phyloP scores from a whole-genome alignment of 768 basidiomycete genomes.

The Thelephora ganbajun region DNA sequence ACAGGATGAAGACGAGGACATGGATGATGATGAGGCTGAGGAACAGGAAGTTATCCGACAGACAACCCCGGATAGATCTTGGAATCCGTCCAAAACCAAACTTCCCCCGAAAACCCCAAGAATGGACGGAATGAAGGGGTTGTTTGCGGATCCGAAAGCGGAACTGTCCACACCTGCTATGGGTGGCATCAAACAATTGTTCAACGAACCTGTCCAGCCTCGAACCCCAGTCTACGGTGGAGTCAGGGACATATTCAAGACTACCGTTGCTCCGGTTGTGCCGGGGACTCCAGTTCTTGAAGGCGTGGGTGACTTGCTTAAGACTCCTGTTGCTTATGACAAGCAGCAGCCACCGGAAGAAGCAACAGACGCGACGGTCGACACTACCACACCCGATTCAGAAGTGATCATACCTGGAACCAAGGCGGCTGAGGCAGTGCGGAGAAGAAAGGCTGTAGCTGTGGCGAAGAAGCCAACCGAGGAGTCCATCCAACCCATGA shows the following conservation, averaged over 20 bases:
- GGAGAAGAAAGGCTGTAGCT: no score
- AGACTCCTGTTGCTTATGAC: slow-evolving; percentile 15
- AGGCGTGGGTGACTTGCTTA: slow-evolving; percentile 18
- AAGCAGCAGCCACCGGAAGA: slow-evolving; percentile 3
- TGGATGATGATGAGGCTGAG: slow-evolving; percentile 11
- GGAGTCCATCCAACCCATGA: no score
- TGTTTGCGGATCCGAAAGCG: slow-evolving; percentile 14
- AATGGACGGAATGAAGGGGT: slow-evolving; percentile 17
- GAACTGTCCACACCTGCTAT: slow-evolving; percentile 12
- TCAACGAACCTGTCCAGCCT: slow-evolving; percentile 9
- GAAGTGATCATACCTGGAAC: no score
- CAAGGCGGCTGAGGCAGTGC: no score
- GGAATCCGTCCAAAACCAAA: slow-evolving; percentile 2
- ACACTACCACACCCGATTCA: no score
- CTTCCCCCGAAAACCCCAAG: slow-evolving; percentile 11
- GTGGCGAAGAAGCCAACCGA: no score
- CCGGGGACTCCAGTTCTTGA: slow-evolving; percentile 12
- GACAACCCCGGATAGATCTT: neutral
- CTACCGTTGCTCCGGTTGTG: neutral
- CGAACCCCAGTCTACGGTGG: slow-evolving; percentile 23
- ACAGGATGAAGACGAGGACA: neutral
- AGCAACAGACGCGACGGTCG: slow-evolving; percentile 2
- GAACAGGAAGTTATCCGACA: slow-evolving; percentile 4
- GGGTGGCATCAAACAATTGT: slow-evolving; percentile 20
- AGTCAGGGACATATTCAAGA: slow-evolving; percentile 17